These are phyloP conservation scores for Globisporangium carolinianum DNA, from an alignment of 352 stramenopile genomes.

Conservation along the genomic window DNA sequence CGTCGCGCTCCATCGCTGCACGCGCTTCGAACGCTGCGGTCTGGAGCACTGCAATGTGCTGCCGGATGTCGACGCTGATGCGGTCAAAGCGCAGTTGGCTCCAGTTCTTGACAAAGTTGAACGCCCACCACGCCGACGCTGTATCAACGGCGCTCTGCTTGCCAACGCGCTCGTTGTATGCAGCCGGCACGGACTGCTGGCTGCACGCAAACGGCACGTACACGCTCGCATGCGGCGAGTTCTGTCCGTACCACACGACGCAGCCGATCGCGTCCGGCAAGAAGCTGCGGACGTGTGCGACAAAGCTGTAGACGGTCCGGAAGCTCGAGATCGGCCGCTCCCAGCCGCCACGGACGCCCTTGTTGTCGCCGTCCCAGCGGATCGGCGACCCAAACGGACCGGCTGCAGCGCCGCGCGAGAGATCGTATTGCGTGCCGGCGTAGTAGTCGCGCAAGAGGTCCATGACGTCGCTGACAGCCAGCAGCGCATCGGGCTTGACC, in stretches of 20 bases:
- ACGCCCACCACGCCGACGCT: constrained; percentile 60
- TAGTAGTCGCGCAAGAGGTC: constrained; percentile 81
- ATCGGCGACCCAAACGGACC: constrained; percentile 86
- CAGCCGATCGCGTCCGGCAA: constrained; percentile 29
- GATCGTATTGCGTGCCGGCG: constrained; percentile 72
- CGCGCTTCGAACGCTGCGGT: constrained; percentile 21
- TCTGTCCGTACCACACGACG: constrained; percentile 46
- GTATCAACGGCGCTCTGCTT: constrained; percentile 47
- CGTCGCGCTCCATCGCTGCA: constrained; percentile 21
- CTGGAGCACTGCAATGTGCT: constrained; percentile 26
- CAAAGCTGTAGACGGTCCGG: constrained; percentile 76
- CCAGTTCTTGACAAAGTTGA: constrained; percentile 76
- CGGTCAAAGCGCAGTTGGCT: constrained; percentile 52
- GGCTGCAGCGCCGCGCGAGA: constrained; percentile 58
- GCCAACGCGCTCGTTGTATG: constrained; percentile 30
- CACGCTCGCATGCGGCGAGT: constrained; percentile 39
- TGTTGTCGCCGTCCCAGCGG: constrained; percentile 49
- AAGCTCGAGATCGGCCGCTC: constrained; percentile 87
- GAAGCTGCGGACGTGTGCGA: constrained; percentile 26
- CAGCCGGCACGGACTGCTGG: constrained; percentile 28
- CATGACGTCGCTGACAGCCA: constrained; percentile 65
- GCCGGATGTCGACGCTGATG: constrained; percentile 38
- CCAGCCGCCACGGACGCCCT: constrained; percentile 47
- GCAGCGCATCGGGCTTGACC: constrained; percentile 53
- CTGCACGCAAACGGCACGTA: constrained; percentile 49